Evolutionary conservation across 768 basidiomycete species (phyloP).

Genomic region (Boletus rubropictus): DNA sequence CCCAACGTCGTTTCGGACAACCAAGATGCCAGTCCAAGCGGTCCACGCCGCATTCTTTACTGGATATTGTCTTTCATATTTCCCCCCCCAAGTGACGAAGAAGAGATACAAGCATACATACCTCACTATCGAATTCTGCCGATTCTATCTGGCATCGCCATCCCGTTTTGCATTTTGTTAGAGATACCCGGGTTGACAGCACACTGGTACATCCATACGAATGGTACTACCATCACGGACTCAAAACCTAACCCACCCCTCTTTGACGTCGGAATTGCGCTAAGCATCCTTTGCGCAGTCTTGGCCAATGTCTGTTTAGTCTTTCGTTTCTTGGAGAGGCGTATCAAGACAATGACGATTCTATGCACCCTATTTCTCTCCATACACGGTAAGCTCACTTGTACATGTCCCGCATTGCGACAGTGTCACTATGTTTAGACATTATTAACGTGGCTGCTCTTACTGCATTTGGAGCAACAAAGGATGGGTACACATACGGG

Average conservation of each 20-base stretch:
- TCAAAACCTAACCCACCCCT: conserved; percentile 48
- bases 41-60: conserved; percentile 3
- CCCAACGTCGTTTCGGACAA: background rate
- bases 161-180: conserved; percentile 76
- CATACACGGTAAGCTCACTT: conserved; percentile 52
- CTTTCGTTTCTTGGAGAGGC: conserved; percentile 64
- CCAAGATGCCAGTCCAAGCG: background rate
- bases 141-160: conserved; percentile 59
- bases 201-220: conserved; percentile 64
- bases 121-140: conserved; percentile 61
- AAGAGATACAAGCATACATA: conserved; percentile 32
- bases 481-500: conserved; percentile 66
- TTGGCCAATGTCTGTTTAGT: conserved; percentile 66
- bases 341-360: conserved; percentile 57
- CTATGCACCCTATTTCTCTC: conserved; percentile 59
- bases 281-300: conserved; percentile 65
- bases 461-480: conserved; percentile 52
- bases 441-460: conserved; percentile 59
- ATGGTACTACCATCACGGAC: conserved; percentile 36
- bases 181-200: conserved; percentile 78
- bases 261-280: conserved; percentile 52
- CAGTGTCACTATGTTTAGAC: conserved; percentile 38
- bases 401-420: background rate
- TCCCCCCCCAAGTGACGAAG: conserved; percentile 21
- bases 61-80: conserved; percentile 6